A percentile compares a stretch with the other conserved stretches of the same genome.
Conservation (phyloP, 2,329 filamentous ascomycete species). For the Pseudocercospora fijiensis region DNA sequence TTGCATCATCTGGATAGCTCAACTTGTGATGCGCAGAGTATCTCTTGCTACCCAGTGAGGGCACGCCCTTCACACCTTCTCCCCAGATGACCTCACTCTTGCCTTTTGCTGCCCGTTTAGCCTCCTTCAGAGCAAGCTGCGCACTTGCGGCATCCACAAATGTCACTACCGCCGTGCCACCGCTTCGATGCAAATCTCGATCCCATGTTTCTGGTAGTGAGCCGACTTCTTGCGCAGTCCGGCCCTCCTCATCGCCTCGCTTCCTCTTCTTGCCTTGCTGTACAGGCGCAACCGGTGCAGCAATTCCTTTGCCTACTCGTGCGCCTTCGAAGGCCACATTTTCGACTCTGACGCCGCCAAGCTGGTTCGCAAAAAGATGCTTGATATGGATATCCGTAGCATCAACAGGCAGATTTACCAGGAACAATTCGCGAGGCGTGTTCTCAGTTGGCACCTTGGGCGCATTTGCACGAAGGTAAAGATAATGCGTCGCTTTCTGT, state of each 20-base stretch:
- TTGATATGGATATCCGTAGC: constrained; percentile 76
- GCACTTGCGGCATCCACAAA: constrained; percentile 82
- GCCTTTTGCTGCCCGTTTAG: constrained; percentile 57
- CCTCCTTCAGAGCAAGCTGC: constrained; percentile 73
- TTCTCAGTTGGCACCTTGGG: constrained; percentile 73
- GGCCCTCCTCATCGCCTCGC: constrained; percentile 43
- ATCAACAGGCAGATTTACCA: constrained; percentile 87
- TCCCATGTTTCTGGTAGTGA: constrained; percentile 71
- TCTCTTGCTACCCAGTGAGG: constrained; percentile 55
- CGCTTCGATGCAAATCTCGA: constrained; percentile 66
- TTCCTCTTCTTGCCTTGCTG: constrained; percentile 57
- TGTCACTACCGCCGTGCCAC: constrained; percentile 74
- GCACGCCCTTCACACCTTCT: constrained; percentile 55
- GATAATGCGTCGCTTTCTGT: constrained; percentile 67
- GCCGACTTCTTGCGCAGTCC: constrained; percentile 46
- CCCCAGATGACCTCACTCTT: constrained; percentile 69
- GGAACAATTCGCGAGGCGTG: constrained; percentile 77
- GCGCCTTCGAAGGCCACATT: constrained; percentile 71
- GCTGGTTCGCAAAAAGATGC: constrained; percentile 68
- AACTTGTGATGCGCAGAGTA: constrained; percentile 67
- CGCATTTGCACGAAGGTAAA: constrained; percentile 81
- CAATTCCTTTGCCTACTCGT: constrained; percentile 45
- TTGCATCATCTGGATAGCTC: constrained; percentile 65
- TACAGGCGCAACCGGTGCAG: constrained; percentile 37
- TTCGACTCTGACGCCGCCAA: constrained; percentile 78